Conservation (phyloP, 129 eudicot genomes). For the Pittosporum tobira region DNA sequence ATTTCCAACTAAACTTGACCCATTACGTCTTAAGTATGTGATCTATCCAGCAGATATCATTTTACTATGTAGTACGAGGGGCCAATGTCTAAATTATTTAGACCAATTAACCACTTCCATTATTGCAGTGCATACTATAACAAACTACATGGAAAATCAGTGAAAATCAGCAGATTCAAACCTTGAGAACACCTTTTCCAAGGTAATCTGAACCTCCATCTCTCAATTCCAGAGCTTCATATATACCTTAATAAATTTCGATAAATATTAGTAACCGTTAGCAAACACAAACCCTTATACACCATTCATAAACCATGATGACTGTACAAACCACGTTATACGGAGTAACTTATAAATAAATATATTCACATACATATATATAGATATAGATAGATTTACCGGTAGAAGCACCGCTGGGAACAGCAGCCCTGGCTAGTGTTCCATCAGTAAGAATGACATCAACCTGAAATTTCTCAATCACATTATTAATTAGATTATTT, state of each 20-base stretch:
- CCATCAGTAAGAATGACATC: slow-evolving; percentile 42
- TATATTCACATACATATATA: neutral
- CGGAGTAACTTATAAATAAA: neutral
- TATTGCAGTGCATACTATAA: neutral
- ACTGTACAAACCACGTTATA: neutral
- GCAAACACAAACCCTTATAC: neutral
- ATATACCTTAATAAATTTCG: slow-evolving; percentile 17
- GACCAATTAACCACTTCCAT: neutral
- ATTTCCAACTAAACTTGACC: too few relatives aligned
- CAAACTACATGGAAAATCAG: neutral
- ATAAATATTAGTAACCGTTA: neutral
- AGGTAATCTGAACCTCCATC: slow-evolving; percentile 44
- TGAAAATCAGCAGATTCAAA: neutral
- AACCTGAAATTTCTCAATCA: slow-evolving; percentile 16
- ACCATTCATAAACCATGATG: neutral
- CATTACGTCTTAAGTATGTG: too few relatives aligned
- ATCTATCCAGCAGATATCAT: too few relatives aligned
- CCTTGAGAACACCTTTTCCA: slow-evolving; percentile 42
- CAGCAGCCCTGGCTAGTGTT: slow-evolving; percentile 37
- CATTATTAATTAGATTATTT: neutral
- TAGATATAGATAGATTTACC: slow-evolving; percentile 9
- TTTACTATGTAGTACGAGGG: too few relatives aligned
- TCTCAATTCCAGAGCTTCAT: slow-evolving; percentile 38
- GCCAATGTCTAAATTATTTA: neutral
- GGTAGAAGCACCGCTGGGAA: slow-evolving; percentile 48